Evolutionary conservation across 129 eudicot species (phyloP).

Genomic region (Lactuca sativa): DNA sequence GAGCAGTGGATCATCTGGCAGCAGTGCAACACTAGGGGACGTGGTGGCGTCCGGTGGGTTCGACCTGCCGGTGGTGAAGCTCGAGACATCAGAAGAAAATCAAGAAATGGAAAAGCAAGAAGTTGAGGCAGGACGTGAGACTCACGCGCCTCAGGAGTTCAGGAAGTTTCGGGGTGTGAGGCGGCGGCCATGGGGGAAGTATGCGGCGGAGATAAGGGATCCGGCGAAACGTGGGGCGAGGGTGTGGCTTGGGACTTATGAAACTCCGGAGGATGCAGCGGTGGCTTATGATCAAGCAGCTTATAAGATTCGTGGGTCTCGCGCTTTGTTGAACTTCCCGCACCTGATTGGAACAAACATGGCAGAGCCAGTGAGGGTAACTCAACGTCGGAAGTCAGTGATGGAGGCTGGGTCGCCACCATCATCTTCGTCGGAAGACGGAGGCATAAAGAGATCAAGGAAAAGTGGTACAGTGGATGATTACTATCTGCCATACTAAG

Average conservation of each 20-base stretch:
- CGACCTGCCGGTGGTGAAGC: constrained; percentile 5
- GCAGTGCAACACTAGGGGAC: not conserved
- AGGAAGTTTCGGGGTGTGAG: constrained; percentile 43
- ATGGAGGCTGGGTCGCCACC: constrained; percentile 9
- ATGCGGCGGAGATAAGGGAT: constrained; percentile 50
- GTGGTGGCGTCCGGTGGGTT: constrained; percentile 7
- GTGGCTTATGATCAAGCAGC: constrained; percentile 54
- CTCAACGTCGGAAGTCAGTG: constrained; percentile 28
- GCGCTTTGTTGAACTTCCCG: constrained; percentile 46
- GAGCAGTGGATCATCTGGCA: constrained; percentile 1
- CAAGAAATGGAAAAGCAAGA: constrained; percentile 13
- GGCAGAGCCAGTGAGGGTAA: constrained; percentile 41
- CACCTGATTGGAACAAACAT: constrained; percentile 39
- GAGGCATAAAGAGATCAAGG: not conserved
- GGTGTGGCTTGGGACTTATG: constrained; percentile 54
- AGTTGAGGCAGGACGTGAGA: not conserved
- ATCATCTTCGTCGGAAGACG: constrained; percentile 29
- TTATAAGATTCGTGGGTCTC: constrained; percentile 40
- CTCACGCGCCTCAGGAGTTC: constrained; percentile 24
- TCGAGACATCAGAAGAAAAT: not conserved
- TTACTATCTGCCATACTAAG: constrained; percentile 11
- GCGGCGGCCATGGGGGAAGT: constrained; percentile 53
- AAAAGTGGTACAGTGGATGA: constrained; percentile 19
- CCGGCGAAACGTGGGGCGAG: constrained; percentile 46
- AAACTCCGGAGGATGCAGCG: constrained; percentile 51